Percentiles rank a stretch among this genome's conserved stretches.
Conservation (phyloP, 441 rosid species). For the Populus tomentosa region DNA sequence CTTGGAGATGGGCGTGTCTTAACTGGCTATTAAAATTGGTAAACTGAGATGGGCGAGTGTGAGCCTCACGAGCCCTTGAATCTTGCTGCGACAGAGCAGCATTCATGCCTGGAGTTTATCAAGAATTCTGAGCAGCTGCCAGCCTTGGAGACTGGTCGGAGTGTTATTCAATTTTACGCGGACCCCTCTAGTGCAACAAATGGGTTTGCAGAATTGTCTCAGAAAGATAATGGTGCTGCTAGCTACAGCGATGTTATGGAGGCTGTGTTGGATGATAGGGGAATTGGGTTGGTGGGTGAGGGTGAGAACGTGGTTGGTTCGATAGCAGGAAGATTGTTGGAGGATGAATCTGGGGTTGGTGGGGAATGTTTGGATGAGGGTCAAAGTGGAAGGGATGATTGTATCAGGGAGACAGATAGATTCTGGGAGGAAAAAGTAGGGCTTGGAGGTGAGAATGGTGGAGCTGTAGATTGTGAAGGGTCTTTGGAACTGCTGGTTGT, state of each 20-base stretch:
- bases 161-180: slow-evolving; percentile 26
- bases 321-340: slow-evolving; percentile 1
- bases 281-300: slow-evolving; percentile 5
- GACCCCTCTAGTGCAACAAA: slow-evolving; percentile 17
- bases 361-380: slow-evolving; percentile 21
- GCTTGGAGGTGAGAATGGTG: slow-evolving; percentile 6
- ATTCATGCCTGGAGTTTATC: slow-evolving; percentile 19
- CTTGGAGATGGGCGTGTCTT: slow-evolving; percentile 15
- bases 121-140: slow-evolving; percentile 18
- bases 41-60: slow-evolving; percentile 31
- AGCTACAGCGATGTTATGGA: slow-evolving; percentile 9
- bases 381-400: slow-evolving; percentile 16
- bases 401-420: slow-evolving; percentile 12
- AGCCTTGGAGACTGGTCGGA: slow-evolving; percentile 15
- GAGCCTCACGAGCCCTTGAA: slow-evolving; percentile 17
- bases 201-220: slow-evolving; percentile 16
- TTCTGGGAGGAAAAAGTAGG: slow-evolving; percentile 16
- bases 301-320: slow-evolving; percentile 13
- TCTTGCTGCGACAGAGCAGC: slow-evolving; percentile 22
- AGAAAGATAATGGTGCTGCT: slow-evolving; percentile 23
- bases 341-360: slow-evolving; percentile 8
- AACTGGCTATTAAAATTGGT: slow-evolving; percentile 17
- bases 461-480: slow-evolving; percentile 3
- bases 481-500: slow-evolving; percentile 8
- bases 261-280: slow-evolving; percentile 2